These are phyloP conservation scores for Barnettozyma siamensis DNA, from an alignment of 805 yeast species.

Conservation along the genomic window DNA sequence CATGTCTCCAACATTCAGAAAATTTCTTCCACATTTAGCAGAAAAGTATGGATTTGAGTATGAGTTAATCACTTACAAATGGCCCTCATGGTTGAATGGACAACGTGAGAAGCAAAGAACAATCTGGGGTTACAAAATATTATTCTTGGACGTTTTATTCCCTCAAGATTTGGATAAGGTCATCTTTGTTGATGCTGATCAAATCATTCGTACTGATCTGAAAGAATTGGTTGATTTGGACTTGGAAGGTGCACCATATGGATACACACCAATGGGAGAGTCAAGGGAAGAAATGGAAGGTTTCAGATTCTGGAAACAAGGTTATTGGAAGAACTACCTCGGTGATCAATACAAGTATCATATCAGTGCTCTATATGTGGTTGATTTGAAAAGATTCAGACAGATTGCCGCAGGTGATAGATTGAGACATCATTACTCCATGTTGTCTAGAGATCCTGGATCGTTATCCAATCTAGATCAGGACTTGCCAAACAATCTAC, in stretches of 20 bases:
- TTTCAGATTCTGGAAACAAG: conserved; percentile 86
- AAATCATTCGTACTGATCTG: conserved; percentile 71
- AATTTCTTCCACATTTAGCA: conserved; percentile 55
- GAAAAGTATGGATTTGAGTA: conserved; percentile 56
- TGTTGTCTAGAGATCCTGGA: conserved; percentile 67
- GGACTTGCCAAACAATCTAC: conserved; percentile 88
- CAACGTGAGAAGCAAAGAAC: conserved; percentile 76
- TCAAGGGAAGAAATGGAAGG: conserved; percentile 78
- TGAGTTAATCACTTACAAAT: conserved; percentile 76
- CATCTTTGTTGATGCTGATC: conserved; percentile 84
- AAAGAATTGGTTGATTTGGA: conserved; percentile 62
- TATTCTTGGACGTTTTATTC: conserved; percentile 81
- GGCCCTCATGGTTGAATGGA: conserved; percentile 87
- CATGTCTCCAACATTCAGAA: conserved; percentile 63
- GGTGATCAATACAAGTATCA: conserved; percentile 54
- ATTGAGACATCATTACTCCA: conserved; percentile 79
- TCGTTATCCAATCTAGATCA: conserved; percentile 85
- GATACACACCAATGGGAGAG: conserved; percentile 83
- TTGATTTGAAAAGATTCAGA: conserved; percentile 68
- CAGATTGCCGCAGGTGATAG: conserved; percentile 68
- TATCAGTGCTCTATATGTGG: conserved; percentile 78
- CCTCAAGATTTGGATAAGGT: conserved; percentile 72
- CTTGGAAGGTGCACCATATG: conserved; percentile 78
- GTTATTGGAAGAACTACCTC: conserved; percentile 75
- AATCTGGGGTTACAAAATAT: conserved; percentile 83